Base-by-base conservation (phyloP, 345 rosid genomes). In the Pseudoturritis turrita region DNA sequence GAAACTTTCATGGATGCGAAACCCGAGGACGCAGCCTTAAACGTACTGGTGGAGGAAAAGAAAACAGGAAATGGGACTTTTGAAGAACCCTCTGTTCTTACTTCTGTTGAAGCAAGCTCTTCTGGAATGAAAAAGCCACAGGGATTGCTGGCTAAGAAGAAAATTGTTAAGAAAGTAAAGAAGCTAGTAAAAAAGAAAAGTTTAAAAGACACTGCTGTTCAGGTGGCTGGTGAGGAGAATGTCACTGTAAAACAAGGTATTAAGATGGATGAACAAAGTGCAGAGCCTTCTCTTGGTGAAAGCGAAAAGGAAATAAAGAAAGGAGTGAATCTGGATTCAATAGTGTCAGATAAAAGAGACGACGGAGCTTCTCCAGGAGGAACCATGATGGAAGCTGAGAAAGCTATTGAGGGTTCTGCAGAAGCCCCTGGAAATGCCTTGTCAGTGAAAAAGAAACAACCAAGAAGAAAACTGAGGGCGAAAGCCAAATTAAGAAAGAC, bases 401-500 rank as follows among this genome's bases (percentile, higher is more conserved):
- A 61, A 47, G 39, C 31, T 19, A 75, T 33, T 5, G 81, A 76
- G 61, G 76, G 53, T 37, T 80, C 79, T 17, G 52, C 26, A 8
- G 72, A 46, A 37, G 23, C 66, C 58, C 41, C 36, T 71, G 63
- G 7, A 47, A 75, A 69, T 58, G 71, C 74, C 22, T 71, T 75
- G 58, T 13, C 83, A 66, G 56, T 85, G 53, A 58, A 65, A 66
- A 81, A 67, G 41, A 69, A 72, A 81, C 65, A 58, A 19, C 60
- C 73, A 40, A 73, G 73, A 36, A 74, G 74, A n/a, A n/a, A n/a
- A 59, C 49, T 71, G 65, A 84, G 55, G 78, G 81, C 74, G n/a
- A 82, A 66, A 56, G 54, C 84, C 21, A 83, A 72, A 59, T 68
- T 78, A 35, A 72, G 49, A 23, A 88, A 91, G 76, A 31, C 81